Evolutionary conservation across 176 grass and related monocot genomes (phyloP).

Genomic region (Pontederia crassipes): DNA sequence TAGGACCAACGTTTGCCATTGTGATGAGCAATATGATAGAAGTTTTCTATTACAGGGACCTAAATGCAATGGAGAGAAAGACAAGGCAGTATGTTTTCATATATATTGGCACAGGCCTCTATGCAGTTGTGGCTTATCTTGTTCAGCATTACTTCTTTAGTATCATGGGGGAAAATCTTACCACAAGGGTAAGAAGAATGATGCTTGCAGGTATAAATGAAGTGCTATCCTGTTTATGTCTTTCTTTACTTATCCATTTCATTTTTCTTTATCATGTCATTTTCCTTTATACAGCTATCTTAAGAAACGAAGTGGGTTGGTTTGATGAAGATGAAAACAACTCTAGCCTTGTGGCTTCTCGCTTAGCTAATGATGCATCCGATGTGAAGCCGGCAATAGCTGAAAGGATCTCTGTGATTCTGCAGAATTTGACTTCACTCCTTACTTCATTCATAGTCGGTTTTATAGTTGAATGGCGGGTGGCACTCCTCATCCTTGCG

Average conservation of each 20-base stretch:
- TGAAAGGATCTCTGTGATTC: slow-evolving; percentile 62
- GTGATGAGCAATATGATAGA: slow-evolving; percentile 88
- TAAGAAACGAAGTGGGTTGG: slow-evolving; percentile 75
- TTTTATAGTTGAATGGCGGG: slow-evolving; percentile 65
- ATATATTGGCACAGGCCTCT: slow-evolving; percentile 61
- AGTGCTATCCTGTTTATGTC: neutral
- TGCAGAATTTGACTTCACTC: slow-evolving; percentile 78
- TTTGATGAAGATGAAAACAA: slow-evolving; percentile 83
- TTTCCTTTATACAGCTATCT: slow-evolving; percentile 32
- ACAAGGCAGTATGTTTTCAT: slow-evolving; percentile 68
- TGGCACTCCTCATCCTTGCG: slow-evolving; percentile 57
- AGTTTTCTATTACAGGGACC: slow-evolving; percentile 66
- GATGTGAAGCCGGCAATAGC: slow-evolving; percentile 69
- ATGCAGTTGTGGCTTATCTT: slow-evolving; percentile 53
- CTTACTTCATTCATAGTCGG: slow-evolving; percentile 58
- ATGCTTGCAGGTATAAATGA: slow-evolving; percentile 47
- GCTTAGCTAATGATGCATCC: slow-evolving; percentile 39
- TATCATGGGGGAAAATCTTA: slow-evolving; percentile 81
- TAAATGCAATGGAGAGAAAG: slow-evolving; percentile 70
- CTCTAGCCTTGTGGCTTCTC: slow-evolving; percentile 41
- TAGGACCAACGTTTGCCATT: slow-evolving; percentile 62
- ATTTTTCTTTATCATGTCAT: neutral
- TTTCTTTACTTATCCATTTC: neutral
- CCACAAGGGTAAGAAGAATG: slow-evolving; percentile 68
- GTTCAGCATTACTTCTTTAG: slow-evolving; percentile 88